phyloP scores from a whole-genome alignment of 768 basidiomycete species.

The Xerocomus spinulosus region DNA sequence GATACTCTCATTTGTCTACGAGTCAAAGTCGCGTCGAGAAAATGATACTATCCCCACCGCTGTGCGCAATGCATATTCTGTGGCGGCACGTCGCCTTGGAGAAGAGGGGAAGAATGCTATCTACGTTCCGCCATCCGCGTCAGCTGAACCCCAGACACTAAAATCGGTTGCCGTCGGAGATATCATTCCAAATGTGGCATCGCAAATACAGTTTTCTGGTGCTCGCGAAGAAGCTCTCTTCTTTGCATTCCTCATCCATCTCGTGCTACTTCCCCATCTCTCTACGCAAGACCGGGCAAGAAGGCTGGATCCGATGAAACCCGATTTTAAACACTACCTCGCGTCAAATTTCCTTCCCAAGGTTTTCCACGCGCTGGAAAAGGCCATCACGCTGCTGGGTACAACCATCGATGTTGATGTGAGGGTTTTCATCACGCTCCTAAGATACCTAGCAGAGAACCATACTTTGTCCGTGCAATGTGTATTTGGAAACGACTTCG shows the following conservation, averaged over 20 bases:
- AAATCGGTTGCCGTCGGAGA: background rate
- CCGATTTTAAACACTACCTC: constrained; percentile 31
- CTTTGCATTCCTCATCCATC: constrained; percentile 37
- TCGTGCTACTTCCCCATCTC: constrained; percentile 34
- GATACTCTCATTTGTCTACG: constrained; percentile 60
- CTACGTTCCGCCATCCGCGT: background rate
- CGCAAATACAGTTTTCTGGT: background rate
- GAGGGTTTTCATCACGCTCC: constrained; percentile 43
- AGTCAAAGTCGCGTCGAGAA: constrained; percentile 29
- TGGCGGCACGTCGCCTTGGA: constrained; percentile 13
- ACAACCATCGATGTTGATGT: constrained; percentile 49
- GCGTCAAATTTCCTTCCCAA: constrained; percentile 37
- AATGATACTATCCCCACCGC: constrained; percentile 11
- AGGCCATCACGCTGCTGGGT: constrained; percentile 16
- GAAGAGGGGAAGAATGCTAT: background rate
- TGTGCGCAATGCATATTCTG: constrained; percentile 5
- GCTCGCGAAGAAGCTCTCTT: constrained; percentile 22
- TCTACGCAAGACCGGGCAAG: constrained; percentile 41
- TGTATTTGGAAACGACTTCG: constrained; percentile 29
- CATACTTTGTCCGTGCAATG: constrained; percentile 16
- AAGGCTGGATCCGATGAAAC: constrained; percentile 22
- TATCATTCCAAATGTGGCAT: constrained; percentile 10
- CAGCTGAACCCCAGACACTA: background rate
- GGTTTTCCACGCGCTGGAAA: constrained; percentile 32
- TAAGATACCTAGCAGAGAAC: constrained; percentile 34